phyloP scores from a whole-genome alignment of 2,329 filamentous ascomycete species.

The Calonectria honghensis region DNA sequence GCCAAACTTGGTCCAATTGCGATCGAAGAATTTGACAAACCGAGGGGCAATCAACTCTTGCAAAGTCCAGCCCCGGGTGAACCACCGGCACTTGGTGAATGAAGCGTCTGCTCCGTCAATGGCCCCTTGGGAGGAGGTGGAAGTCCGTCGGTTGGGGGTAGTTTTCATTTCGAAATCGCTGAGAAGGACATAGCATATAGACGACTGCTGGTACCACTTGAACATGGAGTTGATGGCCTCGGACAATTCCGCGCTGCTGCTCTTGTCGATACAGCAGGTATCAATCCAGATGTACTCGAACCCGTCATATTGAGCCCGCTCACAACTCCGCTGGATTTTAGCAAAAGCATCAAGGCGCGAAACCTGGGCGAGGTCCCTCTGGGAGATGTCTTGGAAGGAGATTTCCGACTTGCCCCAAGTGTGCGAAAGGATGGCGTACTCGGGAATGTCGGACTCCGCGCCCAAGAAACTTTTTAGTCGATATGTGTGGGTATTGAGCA shows the following conservation, averaged over 20 bases:
- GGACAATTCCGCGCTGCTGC: constrained; percentile 38
- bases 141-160: not conserved
- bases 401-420: constrained; percentile 57
- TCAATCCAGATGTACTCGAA: constrained; percentile 56
- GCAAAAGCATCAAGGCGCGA: constrained; percentile 34
- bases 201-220: constrained; percentile 36
- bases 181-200: constrained; percentile 37
- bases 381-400: constrained; percentile 51
- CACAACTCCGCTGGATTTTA: constrained; percentile 49
- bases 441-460: constrained; percentile 36
- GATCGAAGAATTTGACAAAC: constrained; percentile 55
- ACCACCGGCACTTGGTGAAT: constrained; percentile 50
- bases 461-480: constrained; percentile 47
- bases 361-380: constrained; percentile 2
- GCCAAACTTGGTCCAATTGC: constrained; percentile 53
- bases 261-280: constrained; percentile 57
- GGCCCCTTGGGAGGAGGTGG: not conserved
- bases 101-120: constrained; percentile 21
- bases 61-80: constrained; percentile 53
- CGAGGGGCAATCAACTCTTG: constrained; percentile 58
- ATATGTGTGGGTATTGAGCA: constrained; percentile 48
- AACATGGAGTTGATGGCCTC: constrained; percentile 47
- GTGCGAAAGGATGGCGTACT: constrained; percentile 58
- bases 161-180: constrained; percentile 29
- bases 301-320: constrained; percentile 46